phyloP scores from a whole-genome alignment of 371 early-diverging fungal species.

The Amoeboaphelidium occidentale region DNA sequence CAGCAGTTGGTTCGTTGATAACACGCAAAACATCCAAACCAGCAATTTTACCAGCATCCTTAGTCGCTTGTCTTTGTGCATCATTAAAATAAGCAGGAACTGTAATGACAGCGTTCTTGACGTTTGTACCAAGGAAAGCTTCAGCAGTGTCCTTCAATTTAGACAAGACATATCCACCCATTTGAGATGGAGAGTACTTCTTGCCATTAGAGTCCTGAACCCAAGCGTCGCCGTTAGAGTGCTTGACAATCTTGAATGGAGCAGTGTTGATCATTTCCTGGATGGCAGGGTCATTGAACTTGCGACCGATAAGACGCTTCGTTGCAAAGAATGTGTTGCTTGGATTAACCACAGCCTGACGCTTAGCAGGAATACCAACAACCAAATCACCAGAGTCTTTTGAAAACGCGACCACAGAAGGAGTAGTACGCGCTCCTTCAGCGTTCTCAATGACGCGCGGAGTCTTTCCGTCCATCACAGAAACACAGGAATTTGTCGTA shows the following conservation, averaged over 20 bases:
- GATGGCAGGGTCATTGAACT: conserved; percentile 61
- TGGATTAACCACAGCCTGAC: conserved; percentile 80
- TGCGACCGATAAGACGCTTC: conserved; percentile 90
- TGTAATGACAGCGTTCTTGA: conserved; percentile 69
- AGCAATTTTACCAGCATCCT: conserved; percentile 90
- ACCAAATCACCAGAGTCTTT: conserved; percentile 68
- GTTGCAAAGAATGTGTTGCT: conserved; percentile 81
- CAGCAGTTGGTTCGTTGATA: conserved; percentile 98
- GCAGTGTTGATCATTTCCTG: conserved; percentile 58
- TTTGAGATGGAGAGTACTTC: conserved; percentile 83
- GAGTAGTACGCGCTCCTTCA: conserved; percentile 90
- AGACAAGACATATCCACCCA: conserved; percentile 73
- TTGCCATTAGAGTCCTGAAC: conserved; percentile 63
- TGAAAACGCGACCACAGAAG: conserved; percentile 83
- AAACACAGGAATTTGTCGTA: conserved; percentile 97
- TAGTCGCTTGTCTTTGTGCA: conserved; percentile 96
- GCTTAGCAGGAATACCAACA: conserved; percentile 89
- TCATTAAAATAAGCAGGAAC: conserved; percentile 67
- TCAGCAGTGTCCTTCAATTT: conserved; percentile 93
- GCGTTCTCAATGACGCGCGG: conserved; percentile 92
- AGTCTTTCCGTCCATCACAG: conserved; percentile 88
- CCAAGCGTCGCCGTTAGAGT: conserved; percentile 94
- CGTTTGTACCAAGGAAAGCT: conserved; percentile 51
- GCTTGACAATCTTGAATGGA: conserved; percentile 69
- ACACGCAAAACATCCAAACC: conserved; percentile 91